A percentile compares a stretch with the other conserved stretches of the same genome.
Conservation (phyloP, 805 yeast species). For the Maudiozyma turicensis region DNA sequence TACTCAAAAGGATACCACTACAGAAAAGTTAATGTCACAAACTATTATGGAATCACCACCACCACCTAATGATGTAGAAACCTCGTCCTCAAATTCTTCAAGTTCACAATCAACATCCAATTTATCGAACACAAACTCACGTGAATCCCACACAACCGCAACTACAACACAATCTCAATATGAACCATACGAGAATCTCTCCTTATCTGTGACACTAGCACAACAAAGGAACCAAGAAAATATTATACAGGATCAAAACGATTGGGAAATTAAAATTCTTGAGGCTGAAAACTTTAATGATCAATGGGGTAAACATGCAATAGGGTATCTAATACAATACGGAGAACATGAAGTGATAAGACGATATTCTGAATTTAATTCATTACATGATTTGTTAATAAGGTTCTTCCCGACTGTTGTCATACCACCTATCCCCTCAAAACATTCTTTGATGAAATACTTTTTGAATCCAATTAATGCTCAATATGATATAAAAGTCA, state of each 20-base stretch:
- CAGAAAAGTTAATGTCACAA: neutral
- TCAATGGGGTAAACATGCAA: conserved; percentile 63
- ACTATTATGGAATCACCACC: neutral
- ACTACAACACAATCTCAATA: neutral
- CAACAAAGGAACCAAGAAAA: neutral
- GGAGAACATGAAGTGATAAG: conserved; percentile 59
- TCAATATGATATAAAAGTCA: conserved; percentile 35
- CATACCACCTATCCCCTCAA: conserved; percentile 91
- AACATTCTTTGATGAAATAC: conserved; percentile 51
- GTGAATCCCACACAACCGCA: neutral
- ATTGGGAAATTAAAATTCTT: conserved; percentile 36
- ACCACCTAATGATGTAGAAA: neutral
- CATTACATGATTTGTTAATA: conserved; percentile 59
- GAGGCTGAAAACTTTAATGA: conserved; percentile 86
- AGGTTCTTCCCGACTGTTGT: conserved; percentile 71
- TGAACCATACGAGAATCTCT: conserved; percentile 23
- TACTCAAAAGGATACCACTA: neutral
- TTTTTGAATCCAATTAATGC: conserved; percentile 36
- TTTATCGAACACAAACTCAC: neutral
- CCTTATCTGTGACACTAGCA: conserved; percentile 19
- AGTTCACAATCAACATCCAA: neutral
- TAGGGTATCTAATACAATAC: conserved; percentile 70
- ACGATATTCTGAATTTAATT: conserved; percentile 87
- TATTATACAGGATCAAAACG: neutral
- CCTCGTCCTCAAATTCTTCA: neutral